Evolutionary conservation across 768 basidiomycete genomes (phyloP).

Genomic region (Sistotremastrum niveocremeum): DNA sequence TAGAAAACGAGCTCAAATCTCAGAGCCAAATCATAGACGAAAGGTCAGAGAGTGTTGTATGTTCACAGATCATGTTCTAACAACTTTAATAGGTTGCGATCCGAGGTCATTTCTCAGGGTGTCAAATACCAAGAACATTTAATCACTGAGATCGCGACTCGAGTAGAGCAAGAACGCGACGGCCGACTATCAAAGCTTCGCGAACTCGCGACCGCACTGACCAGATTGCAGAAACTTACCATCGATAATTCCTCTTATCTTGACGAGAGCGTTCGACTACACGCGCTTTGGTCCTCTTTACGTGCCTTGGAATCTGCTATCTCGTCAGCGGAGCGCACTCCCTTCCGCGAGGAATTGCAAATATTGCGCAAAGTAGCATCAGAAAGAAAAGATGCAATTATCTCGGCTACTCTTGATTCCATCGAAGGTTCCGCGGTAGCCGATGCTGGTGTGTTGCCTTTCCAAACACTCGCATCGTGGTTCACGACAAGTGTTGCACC

Average conservation of each 20-base stretch:
- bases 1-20: constrained; percentile 70
- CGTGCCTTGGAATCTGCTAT: constrained; percentile 62
- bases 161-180: constrained; percentile 92
- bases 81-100: constrained; percentile 52
- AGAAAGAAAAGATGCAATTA: constrained; percentile 57
- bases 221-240: constrained; percentile 81
- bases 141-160: constrained; percentile 92
- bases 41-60: constrained; percentile 39
- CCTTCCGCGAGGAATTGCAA: constrained; percentile 85
- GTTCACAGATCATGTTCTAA: background rate
- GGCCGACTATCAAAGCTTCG: constrained; percentile 91
- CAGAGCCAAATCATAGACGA: constrained; percentile 93
- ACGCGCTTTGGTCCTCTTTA: constrained; percentile 86
- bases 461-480: constrained; percentile 85
- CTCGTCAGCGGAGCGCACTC: constrained; percentile 50
- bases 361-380: constrained; percentile 62
- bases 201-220: constrained; percentile 78
- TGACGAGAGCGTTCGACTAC: constrained; percentile 85
- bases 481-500: constrained; percentile 75
- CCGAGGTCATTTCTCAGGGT: constrained; percentile 91
- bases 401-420: constrained; percentile 49
- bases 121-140: constrained; percentile 95
- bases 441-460: constrained; percentile 74
- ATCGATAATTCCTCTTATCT: constrained; percentile 84
- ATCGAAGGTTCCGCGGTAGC: constrained; percentile 61